Evolutionary conservation across 2,329 filamentous ascomycete genomes (phyloP), one percentile per base, ranked within the genome.

Genomic region (Aspergillus pseudotamarii): DNA sequence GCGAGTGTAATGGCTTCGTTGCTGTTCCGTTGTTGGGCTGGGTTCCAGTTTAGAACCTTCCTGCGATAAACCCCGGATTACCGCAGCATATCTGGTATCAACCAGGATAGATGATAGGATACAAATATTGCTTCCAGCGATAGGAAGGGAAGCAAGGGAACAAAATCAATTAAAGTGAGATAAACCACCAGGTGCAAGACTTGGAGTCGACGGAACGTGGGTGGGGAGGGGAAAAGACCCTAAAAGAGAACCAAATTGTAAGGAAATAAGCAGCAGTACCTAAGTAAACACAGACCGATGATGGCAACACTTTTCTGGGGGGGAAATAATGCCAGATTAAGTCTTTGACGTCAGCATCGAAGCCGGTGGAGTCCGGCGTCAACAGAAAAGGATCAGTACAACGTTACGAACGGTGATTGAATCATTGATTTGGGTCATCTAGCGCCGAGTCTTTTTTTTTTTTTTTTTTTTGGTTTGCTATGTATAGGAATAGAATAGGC

Each of bases 301-400:
- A 55, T 55, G n/a, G 32, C 51, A 55, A 55, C n/a, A 55, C 32
- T 54, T 14, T 36, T 54, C 26, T n/a, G n/a, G 16, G 16, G 16
- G 16, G 4, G 8, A 14, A 10, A 9, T 16, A 54, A 38, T 23
- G 21, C 9, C 26, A 48, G 36, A 41, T n/a, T n/a, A 36, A 62
- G 48, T 64, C 38, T 59, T 66, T 66, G 64, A 68, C 66, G 66
- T 68, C 66, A 68, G 66, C 62, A 57, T 23, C 48, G 11, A 21
- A 57, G 45, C 10, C 6, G 11, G 51, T 55, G 32, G 32, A 55
- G 51, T 55, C 51, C n/a, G 21, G 51, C 51, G 51, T 55, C 51
- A 55, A 55, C 14, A 28, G 11, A n/a, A 54, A 23, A 36, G 30
- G 16, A 12, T 21, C 32, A 55, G 32, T 59, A 62, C 60, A 56